Conservation (phyloP, 148 eudicot species). For the Simmondsia chinensis region DNA sequence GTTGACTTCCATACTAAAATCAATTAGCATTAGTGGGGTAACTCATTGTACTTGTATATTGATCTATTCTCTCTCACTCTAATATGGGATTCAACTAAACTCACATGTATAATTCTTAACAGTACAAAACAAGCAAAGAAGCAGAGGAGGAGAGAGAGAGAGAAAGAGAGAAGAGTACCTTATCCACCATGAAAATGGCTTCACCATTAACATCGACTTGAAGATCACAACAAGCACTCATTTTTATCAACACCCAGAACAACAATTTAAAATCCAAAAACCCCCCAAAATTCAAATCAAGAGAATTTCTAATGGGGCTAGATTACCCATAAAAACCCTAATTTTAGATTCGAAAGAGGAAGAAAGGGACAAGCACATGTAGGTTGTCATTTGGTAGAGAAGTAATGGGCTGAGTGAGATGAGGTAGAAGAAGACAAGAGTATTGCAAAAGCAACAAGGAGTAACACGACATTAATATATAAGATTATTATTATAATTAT, state of each 20-base stretch:
- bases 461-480: slow-evolving; percentile 11
- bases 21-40: no score
- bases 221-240: slow-evolving; percentile 48
- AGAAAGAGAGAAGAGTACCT: slow-evolving; percentile 35
- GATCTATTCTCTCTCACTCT: no score
- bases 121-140: neutral
- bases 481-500: neutral
- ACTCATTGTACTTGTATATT: no score
- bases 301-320: slow-evolving; percentile 3
- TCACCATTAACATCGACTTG: slow-evolving; percentile 88
- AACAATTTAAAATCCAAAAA: slow-evolving; percentile 10
- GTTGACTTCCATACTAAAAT: no score
- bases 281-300: slow-evolving; percentile 10
- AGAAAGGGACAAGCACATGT: slow-evolving; percentile 32
- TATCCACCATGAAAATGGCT: slow-evolving; percentile 66
- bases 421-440: slow-evolving; percentile 21
- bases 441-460: slow-evolving; percentile 21
- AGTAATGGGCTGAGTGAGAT: slow-evolving; percentile 2
- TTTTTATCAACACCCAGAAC: slow-evolving; percentile 17
- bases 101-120: neutral
- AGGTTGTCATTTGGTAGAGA: slow-evolving; percentile 23
- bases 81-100: neutral
- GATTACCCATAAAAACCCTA: slow-evolving; percentile 1
- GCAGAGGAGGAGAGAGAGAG: slow-evolving; percentile 1
- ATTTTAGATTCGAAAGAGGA: slow-evolving; percentile 21